These are phyloP conservation scores for Tulasnella calospora DNA, from an alignment of 768 basidiomycete species.

Conservation along the genomic window DNA sequence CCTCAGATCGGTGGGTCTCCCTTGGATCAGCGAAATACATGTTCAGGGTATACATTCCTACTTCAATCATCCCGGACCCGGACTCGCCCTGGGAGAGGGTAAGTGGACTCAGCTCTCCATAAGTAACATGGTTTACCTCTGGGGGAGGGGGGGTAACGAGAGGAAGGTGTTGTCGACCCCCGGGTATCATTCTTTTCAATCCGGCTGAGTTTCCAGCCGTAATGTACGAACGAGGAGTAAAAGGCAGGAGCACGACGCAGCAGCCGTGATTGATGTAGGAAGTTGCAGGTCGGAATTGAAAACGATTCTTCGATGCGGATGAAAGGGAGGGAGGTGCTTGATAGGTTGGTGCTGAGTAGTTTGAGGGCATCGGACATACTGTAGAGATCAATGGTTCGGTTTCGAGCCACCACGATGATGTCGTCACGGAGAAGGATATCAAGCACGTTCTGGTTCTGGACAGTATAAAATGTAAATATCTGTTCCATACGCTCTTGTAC, in stretches of 20 bases:
- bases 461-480: not conserved
- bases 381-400: not conserved
- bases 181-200: not conserved
- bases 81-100: not conserved
- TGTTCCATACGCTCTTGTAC: not conserved
- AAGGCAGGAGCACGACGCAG: not conserved
- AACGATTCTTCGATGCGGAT: not conserved
- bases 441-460: not conserved
- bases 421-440: not conserved
- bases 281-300: not conserved
- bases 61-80: not conserved
- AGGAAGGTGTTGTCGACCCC: not conserved
- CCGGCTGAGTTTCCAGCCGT: not conserved
- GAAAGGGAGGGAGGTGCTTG: not conserved
- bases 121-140: not conserved
- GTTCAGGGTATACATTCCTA: not conserved
- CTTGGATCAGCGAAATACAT: not conserved
- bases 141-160: not conserved
- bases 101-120: not conserved
- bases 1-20: not conserved
- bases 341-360: not conserved
- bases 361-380: not conserved
- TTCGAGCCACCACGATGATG: not conserved
- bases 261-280: not conserved
- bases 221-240: not conserved